phyloP scores from a whole-genome alignment of 352 stramenopile species.

The Phytophthora citrophthora region DNA sequence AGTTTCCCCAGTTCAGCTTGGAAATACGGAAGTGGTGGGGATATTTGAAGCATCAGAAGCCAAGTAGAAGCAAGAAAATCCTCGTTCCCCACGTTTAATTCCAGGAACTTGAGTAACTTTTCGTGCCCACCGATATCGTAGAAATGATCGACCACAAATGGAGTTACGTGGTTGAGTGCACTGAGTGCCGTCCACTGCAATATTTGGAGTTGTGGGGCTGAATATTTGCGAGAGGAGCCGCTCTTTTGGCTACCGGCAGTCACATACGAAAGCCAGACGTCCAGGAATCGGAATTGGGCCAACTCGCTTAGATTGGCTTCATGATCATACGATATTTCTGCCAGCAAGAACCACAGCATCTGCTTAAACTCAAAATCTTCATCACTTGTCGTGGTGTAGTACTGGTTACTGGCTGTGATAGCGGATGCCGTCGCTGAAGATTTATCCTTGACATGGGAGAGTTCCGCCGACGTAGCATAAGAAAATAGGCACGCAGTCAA shows the following conservation, averaged over 20 bases:
- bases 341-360: slow-evolving; percentile 70
- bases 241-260: slow-evolving; percentile 17
- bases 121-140: slow-evolving; percentile 60
- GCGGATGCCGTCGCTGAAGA: slow-evolving; percentile 28
- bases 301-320: slow-evolving; percentile 61
- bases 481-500: slow-evolving; percentile 66
- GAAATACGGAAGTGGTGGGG: slow-evolving; percentile 30
- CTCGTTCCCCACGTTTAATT: slow-evolving; percentile 40
- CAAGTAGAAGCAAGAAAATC: slow-evolving; percentile 53
- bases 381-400: slow-evolving; percentile 73
- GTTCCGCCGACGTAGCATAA: slow-evolving; percentile 65
- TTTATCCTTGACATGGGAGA: slow-evolving; percentile 33
- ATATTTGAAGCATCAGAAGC: slow-evolving; percentile 62
- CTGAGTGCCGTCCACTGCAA: slow-evolving; percentile 66
- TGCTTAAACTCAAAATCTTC: slow-evolving; percentile 89
- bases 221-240: slow-evolving; percentile 42
- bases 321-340: slow-evolving; percentile 57
- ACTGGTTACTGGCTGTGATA: slow-evolving; percentile 58
- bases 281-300: slow-evolving; percentile 72
- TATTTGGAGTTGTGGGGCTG: slow-evolving; percentile 49
- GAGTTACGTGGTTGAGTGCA: slow-evolving; percentile 56
- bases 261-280: slow-evolving; percentile 68
- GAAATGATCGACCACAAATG: slow-evolving; percentile 63
- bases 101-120: slow-evolving; percentile 58
- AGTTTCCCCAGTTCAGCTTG: slow-evolving; percentile 60